These are phyloP conservation scores for Chaetomidium leptoderma DNA, from an alignment of 495 filamentous ascomycete genomes.

Conservation along the genomic window DNA sequence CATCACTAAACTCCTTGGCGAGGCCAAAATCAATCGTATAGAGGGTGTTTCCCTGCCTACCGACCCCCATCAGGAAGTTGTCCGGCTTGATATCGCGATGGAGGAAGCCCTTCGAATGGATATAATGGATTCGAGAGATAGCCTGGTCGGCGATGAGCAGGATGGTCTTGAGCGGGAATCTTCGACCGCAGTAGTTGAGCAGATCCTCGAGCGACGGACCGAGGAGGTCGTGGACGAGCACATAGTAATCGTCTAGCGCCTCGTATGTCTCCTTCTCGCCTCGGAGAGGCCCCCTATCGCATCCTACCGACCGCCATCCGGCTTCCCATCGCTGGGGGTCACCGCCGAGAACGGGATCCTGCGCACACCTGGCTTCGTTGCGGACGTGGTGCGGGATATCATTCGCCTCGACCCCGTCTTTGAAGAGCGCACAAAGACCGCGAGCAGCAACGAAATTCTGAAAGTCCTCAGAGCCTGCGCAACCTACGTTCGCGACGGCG, in stretches of 20 bases:
- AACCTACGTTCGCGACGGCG: not conserved
- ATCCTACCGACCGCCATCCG: too few species aligned
- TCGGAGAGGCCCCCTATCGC: too few species aligned
- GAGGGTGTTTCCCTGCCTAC: slow-evolving; percentile 31
- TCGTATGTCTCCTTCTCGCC: not conserved
- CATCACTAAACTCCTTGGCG: slow-evolving; percentile 22
- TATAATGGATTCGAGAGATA: slow-evolving; percentile 31
- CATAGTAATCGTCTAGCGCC: slow-evolving; percentile 21
- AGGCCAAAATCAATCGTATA: slow-evolving; percentile 35
- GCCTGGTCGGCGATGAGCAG: slow-evolving; percentile 39
- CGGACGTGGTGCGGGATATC: too few species aligned
- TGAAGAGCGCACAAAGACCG: too few species aligned
- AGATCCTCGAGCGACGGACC: slow-evolving; percentile 40
- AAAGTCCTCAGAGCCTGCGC: not conserved
- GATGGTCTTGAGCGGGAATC: slow-evolving; percentile 42
- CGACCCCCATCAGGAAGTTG: slow-evolving; percentile 36
- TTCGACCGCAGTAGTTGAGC: slow-evolving; percentile 31
- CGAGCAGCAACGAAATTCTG: too few species aligned
- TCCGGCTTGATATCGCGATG: slow-evolving; percentile 40
- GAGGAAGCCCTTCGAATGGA: slow-evolving; percentile 34
- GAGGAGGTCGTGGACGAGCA: slow-evolving; percentile 35
- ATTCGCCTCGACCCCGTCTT: too few species aligned
- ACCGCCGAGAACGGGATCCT: too few species aligned
- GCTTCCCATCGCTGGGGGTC: too few species aligned
- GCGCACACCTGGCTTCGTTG: too few species aligned